These are phyloP conservation scores for Medicago arabica DNA, from an alignment of 306 rosid genomes.

Conservation along the genomic window DNA sequence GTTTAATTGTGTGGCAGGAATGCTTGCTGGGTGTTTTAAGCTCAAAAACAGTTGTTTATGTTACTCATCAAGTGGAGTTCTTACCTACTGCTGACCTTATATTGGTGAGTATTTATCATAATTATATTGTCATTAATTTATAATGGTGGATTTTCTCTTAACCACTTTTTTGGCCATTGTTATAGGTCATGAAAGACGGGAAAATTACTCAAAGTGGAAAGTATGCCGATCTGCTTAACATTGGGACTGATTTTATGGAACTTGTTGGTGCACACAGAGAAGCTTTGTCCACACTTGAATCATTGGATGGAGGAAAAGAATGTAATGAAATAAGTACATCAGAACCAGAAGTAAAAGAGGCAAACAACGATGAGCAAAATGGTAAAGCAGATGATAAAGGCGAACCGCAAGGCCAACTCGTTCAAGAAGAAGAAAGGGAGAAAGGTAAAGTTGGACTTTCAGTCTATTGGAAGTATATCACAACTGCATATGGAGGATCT, in stretches of 20 bases:
- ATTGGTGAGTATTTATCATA: conserved; percentile 52
- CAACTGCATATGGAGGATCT: conserved; percentile 77
- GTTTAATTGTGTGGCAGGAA: conserved; percentile 55
- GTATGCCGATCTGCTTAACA: conserved; percentile 64
- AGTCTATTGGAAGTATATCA: conserved; percentile 78
- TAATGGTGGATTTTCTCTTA: neutral
- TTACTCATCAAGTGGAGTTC: conserved; percentile 94
- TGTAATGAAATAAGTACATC: conserved; percentile 40
- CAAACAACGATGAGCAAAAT: conserved; percentile 43
- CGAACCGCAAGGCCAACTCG: conserved; percentile 68
- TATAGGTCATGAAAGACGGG: conserved; percentile 89
- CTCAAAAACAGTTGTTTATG: conserved; percentile 74
- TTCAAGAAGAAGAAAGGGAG: conserved; percentile 94
- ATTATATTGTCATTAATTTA: neutral
- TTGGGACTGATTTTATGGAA: conserved; percentile 76
- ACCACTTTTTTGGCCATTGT: conserved; percentile 8
- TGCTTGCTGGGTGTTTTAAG: conserved; percentile 68
- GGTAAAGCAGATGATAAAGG: conserved; percentile 45
- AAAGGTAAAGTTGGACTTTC: conserved; percentile 77
- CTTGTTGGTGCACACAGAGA: conserved; percentile 86
- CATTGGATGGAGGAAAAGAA: conserved; percentile 41
- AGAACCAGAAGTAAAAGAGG: conserved; percentile 47
- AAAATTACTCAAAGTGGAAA: conserved; percentile 76
- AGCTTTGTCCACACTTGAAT: conserved; percentile 72
- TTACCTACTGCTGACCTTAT: conserved; percentile 81